A percentile compares a stretch with the other conserved stretches of the same genome.
Conservation (phyloP, 805 yeast genomes). For the Priceomyces fermenticarens region DNA sequence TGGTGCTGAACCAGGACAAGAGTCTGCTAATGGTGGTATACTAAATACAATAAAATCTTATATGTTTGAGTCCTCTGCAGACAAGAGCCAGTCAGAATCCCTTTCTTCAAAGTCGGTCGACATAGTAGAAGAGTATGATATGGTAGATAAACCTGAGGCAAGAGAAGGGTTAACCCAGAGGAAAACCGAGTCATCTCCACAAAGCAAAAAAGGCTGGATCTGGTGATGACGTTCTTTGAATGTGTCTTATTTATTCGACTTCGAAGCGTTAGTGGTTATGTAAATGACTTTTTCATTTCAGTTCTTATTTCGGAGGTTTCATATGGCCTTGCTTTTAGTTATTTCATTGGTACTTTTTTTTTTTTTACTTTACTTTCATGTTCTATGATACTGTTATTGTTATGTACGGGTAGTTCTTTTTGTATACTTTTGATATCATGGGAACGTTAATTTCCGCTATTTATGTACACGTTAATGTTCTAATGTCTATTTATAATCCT, state of each 20-base stretch:
- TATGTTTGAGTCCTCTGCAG: neutral
- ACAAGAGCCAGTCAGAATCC: neutral
- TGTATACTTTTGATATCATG: conserved; percentile 1
- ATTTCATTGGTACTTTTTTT: neutral
- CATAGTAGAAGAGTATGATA: conserved; percentile 39
- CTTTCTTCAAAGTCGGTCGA: conserved; percentile 6
- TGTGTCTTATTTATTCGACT: conserved; percentile 5
- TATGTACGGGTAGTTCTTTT: neutral
- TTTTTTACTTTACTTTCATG: neutral
- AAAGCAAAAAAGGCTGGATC: conserved; percentile 17
- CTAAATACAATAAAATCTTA: conserved; percentile 1
- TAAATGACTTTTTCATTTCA: conserved; percentile 1
- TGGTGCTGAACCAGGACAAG: neutral
- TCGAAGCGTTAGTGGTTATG: neutral
- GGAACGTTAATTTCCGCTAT: conserved; percentile 3
- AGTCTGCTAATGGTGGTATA: neutral
- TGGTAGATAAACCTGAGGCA: conserved; percentile 32
- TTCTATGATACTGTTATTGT: neutral
- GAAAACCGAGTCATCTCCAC: neutral
- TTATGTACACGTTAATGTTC: conserved; percentile 9
- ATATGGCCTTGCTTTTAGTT: neutral
- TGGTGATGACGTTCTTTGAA: conserved; percentile 13
- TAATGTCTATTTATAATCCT: conserved; percentile 18
- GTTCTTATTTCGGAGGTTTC: neutral
- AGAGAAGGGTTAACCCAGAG: conserved; percentile 6